Evolutionary conservation across 1,284 basidiomycete genomes (phyloP).

Genomic region (Phellopilus nigrolimitatus): DNA sequence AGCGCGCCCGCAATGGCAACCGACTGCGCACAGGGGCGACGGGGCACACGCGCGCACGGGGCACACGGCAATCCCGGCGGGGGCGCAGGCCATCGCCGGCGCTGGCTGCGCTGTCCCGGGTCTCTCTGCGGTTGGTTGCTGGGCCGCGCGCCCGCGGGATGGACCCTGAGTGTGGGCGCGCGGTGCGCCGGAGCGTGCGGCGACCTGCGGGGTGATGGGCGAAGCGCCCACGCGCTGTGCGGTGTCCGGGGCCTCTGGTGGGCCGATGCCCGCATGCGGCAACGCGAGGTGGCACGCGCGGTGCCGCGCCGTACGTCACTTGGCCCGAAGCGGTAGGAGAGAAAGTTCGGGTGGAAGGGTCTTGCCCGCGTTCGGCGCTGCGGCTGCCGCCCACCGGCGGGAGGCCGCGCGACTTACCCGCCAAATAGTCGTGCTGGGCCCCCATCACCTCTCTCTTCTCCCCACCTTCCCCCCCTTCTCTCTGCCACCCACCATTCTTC

Average conservation of each 20-base stretch:
- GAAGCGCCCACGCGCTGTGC: too few species aligned
- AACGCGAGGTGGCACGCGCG: background rate
- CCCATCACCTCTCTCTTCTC: background rate
- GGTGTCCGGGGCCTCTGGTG: background rate
- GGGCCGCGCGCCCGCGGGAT: too few species aligned
- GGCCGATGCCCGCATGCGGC: background rate
- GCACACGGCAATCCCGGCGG: too few species aligned
- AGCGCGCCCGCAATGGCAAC: too few species aligned
- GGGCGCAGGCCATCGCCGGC: too few species aligned
- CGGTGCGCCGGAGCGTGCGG: too few species aligned
- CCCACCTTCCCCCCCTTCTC: background rate
- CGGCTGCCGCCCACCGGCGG: conserved; percentile 10
- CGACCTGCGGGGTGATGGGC: too few species aligned
- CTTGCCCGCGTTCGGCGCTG: conserved; percentile 2
- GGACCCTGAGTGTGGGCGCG: too few species aligned
- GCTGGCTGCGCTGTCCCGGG: too few species aligned
- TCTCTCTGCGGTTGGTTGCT: too few species aligned
- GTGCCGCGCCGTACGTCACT: background rate
- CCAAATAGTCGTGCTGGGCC: background rate
- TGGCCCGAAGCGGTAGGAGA: background rate
- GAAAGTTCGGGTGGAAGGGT: background rate
- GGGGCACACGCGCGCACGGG: too few species aligned
- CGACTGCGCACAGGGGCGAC: too few species aligned
- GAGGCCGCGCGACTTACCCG: conserved; percentile 7
- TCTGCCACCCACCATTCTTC: background rate